These are phyloP conservation scores for Cyberlindnera subsufficiens DNA, from an alignment of 805 yeast species.

Conservation along the genomic window DNA sequence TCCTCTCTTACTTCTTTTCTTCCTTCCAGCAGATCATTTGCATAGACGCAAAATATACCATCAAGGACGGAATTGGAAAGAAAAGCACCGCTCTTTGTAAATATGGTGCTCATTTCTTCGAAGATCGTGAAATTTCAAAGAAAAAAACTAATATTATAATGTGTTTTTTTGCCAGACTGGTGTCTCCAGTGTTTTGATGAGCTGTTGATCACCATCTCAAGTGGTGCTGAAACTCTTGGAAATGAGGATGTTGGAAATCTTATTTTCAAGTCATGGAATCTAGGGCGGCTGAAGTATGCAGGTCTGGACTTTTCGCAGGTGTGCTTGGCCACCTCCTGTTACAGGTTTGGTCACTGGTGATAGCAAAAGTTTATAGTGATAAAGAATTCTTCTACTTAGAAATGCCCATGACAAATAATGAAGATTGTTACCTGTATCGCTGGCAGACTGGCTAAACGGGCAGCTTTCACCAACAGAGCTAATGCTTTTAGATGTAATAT, in stretches of 20 bases:
- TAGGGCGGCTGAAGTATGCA: constrained; percentile 41
- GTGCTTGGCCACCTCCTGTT: constrained; percentile 35
- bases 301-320: constrained; percentile 42
- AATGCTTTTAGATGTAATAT: constrained; percentile 14
- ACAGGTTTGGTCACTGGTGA: constrained; percentile 33
- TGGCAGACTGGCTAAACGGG: constrained; percentile 55
- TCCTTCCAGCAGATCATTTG: constrained; percentile 44
- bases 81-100: constrained; percentile 26
- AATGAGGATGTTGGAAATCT: constrained; percentile 34
- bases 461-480: constrained; percentile 24
- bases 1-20: constrained; percentile 41
- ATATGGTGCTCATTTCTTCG: constrained; percentile 36
- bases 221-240: constrained; percentile 29
- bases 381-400: constrained; percentile 66
- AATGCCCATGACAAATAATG: constrained; percentile 48
- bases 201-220: constrained; percentile 30
- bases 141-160: constrained; percentile 18
- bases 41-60: constrained; percentile 47
- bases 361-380: constrained; percentile 56
- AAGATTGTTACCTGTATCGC: constrained; percentile 43
- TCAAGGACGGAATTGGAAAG: constrained; percentile 34
- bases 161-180: constrained; percentile 36
- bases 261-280: constrained; percentile 38
- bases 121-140: constrained; percentile 36
- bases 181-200: constrained; percentile 37